Base-by-base conservation (phyloP, 805 yeast genomes). In the Ogataea minuta region DNA sequence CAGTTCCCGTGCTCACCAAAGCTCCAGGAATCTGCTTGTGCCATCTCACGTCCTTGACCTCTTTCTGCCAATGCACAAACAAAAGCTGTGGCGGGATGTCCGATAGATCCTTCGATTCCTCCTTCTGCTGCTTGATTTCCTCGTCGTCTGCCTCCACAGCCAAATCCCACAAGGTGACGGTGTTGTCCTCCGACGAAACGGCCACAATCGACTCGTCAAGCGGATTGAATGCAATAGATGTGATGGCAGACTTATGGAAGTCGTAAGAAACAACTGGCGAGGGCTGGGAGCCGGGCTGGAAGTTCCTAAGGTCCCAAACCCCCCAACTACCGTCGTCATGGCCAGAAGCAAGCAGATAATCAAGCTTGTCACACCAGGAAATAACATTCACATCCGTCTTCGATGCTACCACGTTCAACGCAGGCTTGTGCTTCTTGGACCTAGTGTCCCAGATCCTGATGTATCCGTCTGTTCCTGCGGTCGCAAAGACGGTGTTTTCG, bases 81-180 rank as follows among this genome's bases (percentile, higher is more conserved):
- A 93, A 70, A 55, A 93, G 72, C 65, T 93, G 99, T 15, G 98
- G 93, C 12, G 99, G 99, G 48, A 91, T 86, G 54, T 84, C 95
- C 50, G 81, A 81, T 50, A 93, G 70, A 53, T 90, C 97, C 52
- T 76, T 74, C 28, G 81, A 76, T 54, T 84, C 93, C 41, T 78
- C 74, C 53, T 79, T 76, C 66, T 91, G 97, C 57, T 83, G 84
- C 42, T 85, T 79, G 50, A 91, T 84, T 65, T 91, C 99, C 59
- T 91, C 98, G 59, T 93, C 98, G 44, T 90, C 99, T 3, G 98
- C 98, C 68, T 93, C 99, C 11, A 93, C 99, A 9, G 97, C 91
- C 61, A 93, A 73, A 68, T 93, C 99, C 99, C 99, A 93, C 50
- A 93, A 69, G 1, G 97, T 89, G 7, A 93, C 97, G 5, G 98